Evolutionary conservation across 176 grass and related monocot species (phyloP).

Genomic region (Coix lacrymajobi): DNA sequence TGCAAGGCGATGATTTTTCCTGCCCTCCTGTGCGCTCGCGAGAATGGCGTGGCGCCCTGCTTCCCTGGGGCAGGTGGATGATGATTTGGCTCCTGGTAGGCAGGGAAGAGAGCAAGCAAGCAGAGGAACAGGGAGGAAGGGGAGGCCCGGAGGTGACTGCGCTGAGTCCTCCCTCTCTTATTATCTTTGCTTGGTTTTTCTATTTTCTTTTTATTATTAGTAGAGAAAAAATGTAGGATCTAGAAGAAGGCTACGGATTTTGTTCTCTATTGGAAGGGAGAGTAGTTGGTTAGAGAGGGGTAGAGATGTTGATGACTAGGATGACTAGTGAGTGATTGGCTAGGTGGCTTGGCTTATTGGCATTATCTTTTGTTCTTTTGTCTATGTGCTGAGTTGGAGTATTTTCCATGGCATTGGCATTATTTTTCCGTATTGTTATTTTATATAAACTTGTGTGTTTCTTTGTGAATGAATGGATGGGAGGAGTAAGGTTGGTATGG

Average conservation of each 20-base stretch:
- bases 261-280: slow-evolving; percentile 23
- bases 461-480: slow-evolving; percentile 12
- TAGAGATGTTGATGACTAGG: slow-evolving; percentile 26
- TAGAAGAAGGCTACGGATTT: slow-evolving; percentile 31
- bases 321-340: slow-evolving; percentile 28
- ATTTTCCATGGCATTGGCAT: not conserved
- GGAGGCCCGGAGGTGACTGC: not conserved
- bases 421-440: not conserved
- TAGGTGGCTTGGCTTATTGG: slow-evolving; percentile 37
- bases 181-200: not conserved
- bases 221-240: slow-evolving; percentile 19
- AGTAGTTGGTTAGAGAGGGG: slow-evolving; percentile 13
- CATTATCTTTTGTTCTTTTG: slow-evolving; percentile 14
- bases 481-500: not conserved
- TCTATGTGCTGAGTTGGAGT: not conserved
- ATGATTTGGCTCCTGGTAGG: slow-evolving; percentile 19
- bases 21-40: slow-evolving; percentile 13
- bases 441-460: not conserved
- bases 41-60: slow-evolving; percentile 19
- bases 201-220: not conserved
- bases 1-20: slow-evolving; percentile 19
- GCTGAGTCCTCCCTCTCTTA: not conserved
- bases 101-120: not conserved
- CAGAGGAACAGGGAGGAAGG: not conserved
- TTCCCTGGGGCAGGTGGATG: not conserved